Conservation (phyloP, 306 rosid species). For the Styphnolobium japonicum region DNA sequence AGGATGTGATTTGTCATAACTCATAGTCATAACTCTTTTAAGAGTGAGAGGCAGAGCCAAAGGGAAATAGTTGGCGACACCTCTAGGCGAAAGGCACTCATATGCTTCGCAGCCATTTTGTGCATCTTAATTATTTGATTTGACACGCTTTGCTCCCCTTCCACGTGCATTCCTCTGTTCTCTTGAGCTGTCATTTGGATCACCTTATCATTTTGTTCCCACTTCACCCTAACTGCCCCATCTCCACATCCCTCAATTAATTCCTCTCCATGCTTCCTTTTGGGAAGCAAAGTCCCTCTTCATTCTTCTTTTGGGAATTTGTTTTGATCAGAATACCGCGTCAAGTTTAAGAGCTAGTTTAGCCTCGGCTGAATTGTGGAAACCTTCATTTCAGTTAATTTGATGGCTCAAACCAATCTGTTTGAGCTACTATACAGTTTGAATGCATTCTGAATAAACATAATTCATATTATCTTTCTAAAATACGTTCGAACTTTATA, state of each 20-base stretch:
- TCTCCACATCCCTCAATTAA: slow-evolving; percentile 54
- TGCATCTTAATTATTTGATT: slow-evolving; percentile 44
- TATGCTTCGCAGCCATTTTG: slow-evolving; percentile 27
- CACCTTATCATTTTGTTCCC: slow-evolving; percentile 27
- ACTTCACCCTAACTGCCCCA: slow-evolving; percentile 33
- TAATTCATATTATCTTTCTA: too few species aligned
- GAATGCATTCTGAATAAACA: too few species aligned
- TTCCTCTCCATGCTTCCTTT: slow-evolving; percentile 74
- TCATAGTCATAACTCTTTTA: slow-evolving; percentile 14
- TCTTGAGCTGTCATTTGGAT: slow-evolving; percentile 56
- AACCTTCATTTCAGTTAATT: not conserved
- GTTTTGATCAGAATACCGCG: not conserved
- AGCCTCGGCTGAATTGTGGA: not conserved
- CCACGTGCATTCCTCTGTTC: slow-evolving; percentile 51
- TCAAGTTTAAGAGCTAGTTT: not conserved
- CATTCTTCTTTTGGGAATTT: not conserved
- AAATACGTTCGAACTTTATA: too few species aligned
- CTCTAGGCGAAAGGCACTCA: slow-evolving; percentile 13
- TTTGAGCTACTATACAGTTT: too few species aligned
- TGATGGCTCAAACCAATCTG: not conserved
- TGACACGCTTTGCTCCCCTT: slow-evolving; percentile 30
- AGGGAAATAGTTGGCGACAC: slow-evolving; percentile 31
- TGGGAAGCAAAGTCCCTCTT: slow-evolving; percentile 48
- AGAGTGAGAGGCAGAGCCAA: not conserved
- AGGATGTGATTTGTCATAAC: slow-evolving; percentile 20